phyloP scores from a whole-genome alignment of 306 rosid genomes.

The Cicer yamashitae region DNA sequence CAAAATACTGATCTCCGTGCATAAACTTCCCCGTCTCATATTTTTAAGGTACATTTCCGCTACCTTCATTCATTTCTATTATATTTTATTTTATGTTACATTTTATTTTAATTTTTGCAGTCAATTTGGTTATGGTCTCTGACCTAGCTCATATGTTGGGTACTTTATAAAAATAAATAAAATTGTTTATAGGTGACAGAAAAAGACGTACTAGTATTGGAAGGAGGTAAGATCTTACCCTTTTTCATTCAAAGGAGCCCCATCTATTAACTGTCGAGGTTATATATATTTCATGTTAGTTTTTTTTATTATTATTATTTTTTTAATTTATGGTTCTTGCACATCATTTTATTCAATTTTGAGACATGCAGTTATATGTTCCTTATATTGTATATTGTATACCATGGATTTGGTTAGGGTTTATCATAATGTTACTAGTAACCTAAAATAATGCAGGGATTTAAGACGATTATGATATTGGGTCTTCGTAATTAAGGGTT shows the following conservation, averaged over 20 bases:
- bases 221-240: constrained; percentile 49
- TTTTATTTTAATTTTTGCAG: constrained; percentile 43
- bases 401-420: constrained; percentile 61
- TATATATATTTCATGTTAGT: constrained; percentile 49
- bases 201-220: constrained; percentile 55
- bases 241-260: constrained; percentile 44
- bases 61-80: constrained; percentile 33
- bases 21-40: constrained; percentile 45
- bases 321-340: constrained; percentile 53
- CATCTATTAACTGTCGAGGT: constrained; percentile 45
- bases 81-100: constrained; percentile 54
- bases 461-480: constrained; percentile 49
- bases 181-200: constrained; percentile 42
- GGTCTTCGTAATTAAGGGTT: constrained; percentile 60
- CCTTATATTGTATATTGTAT: constrained; percentile 47
- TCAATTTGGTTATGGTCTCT: constrained; percentile 56
- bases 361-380: constrained; percentile 56
- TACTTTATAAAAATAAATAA: constrained; percentile 38
- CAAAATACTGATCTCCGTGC: constrained; percentile 47
- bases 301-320: constrained; percentile 22
- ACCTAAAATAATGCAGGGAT: constrained; percentile 47
- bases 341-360: constrained; percentile 11
- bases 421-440: constrained; percentile 47
- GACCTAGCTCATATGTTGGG: constrained; percentile 53
- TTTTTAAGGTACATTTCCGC: constrained; percentile 63